A percentile compares a stretch with the other conserved stretches of the same genome.
Conservation (phyloP, 441 rosid genomes). For the Pelargonium myrrhifolium region DNA sequence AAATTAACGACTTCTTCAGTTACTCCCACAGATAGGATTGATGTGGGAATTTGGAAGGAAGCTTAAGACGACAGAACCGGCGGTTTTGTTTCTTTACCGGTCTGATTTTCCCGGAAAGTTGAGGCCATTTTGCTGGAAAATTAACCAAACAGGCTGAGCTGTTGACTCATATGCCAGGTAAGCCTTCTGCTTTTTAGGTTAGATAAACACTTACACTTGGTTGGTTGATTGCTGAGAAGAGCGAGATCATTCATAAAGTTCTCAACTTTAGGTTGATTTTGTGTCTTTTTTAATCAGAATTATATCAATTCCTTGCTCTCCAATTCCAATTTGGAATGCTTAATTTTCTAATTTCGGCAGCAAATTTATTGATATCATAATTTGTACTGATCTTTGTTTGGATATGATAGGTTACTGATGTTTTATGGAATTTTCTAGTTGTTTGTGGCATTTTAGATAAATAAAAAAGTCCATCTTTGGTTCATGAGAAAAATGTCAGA, state of each 20-base stretch:
- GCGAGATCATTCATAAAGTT: neutral
- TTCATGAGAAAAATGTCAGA: neutral
- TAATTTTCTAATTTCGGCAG: neutral
- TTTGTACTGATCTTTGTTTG: neutral
- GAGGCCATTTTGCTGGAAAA: neutral
- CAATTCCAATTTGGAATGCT: neutral
- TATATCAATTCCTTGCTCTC: neutral
- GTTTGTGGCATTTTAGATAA: neutral
- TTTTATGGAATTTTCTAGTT: neutral
- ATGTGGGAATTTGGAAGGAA: neutral
- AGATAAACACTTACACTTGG: neutral
- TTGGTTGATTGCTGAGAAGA: constrained; percentile 1
- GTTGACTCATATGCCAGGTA: neutral
- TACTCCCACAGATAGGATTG: neutral
- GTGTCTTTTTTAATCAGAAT: neutral
- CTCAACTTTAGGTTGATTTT: neutral
- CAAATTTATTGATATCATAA: neutral
- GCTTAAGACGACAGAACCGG: neutral
- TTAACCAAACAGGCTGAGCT: neutral
- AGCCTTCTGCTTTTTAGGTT: neutral
- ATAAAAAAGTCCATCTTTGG: neutral
- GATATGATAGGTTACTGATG: neutral
- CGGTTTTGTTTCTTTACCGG: neutral
- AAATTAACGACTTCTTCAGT: neutral
- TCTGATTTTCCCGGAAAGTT: neutral